Evolutionary conservation across 306 rosid species (phyloP), one percentile per base, ranked within the genome.

Genomic region (Vigna radiata): DNA sequence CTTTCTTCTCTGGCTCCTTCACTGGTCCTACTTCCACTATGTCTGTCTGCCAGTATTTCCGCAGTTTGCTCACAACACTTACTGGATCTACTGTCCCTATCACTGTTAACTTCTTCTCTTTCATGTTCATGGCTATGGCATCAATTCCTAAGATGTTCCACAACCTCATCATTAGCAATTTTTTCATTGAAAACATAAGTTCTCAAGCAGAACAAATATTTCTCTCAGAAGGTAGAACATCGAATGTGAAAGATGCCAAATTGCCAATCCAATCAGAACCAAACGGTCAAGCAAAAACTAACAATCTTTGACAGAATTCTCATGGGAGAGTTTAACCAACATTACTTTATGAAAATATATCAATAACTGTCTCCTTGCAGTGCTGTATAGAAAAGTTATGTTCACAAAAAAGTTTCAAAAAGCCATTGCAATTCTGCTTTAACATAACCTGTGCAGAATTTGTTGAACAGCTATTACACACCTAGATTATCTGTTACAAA

Each of bases 1-100:
- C 97, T 85, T 92, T 95, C 92, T 90, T 87, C 81, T 85, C 89
- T 0, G 98, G 97, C 79, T 92, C 98, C 55, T 90, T 91, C 10
- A 89, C 96, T 39, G 96, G 94, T 25, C 97, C 99, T 2, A 92
- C 97, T 3, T 86, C 90, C 19, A 88, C 33, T 37, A 95, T 71
- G 39, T 83, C 84, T 36, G 97, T 80, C 3, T 70, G 71, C 97
- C 97, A 95, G 41, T 86, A 82, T 50, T 92, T 95, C 12, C 99
- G 80, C 81, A 95, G 81, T 75, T 92, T 95, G 87, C 92, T 89
- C 66, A 90, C 99, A 58, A 92, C 84, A 73, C 39, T 78, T n/a
- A 90, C 77, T 0, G 99, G 99, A 86, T 95, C 99, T 5, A 92
- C 94, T 0, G 85, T 82, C 56, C 99, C 99, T 17, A 95, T 82